Evolutionary conservation across 805 yeast species (phyloP), one percentile per base, ranked within the genome.

Genomic region (Candida silvicultrix): DNA sequence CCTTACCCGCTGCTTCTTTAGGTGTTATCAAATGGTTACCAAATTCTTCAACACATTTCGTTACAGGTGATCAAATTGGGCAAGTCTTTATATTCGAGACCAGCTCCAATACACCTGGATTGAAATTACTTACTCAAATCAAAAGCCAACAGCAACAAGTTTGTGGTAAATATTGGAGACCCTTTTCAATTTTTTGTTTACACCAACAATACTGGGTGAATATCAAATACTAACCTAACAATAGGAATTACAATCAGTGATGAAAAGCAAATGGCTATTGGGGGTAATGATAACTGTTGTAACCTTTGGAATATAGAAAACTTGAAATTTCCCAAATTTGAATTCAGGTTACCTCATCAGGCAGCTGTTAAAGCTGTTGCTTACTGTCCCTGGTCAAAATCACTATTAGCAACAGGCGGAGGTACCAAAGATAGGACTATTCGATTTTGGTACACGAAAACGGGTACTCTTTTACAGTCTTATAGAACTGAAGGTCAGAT

Each of bases 361-460:
- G 95, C 96, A 1, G 97, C 97, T 0, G 90, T 90, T 0, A 89
- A 89, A 55, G 97, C 96, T 0, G 69, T 90, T 40, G 85, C 92
- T 4, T 90, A 78, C 56, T 90, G 97, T 59, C 97, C 97, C 0
- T 89, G 97, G 97, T 74, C 88, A 18, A 79, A 79, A 14, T 73
- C 84, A 2, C 65, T 90, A 9, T 62, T 90, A 32, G 97, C 92
- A 1, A 89, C 97, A 0, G 97, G 97, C 0, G 97, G 94, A 3
- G 97, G 97, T 0, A 78, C 83, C 19, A 81, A 80, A 54, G 97
- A 90, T 60, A 68, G 90, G 43, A 75, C 75, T n/a, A 77, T 89
- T 9, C 64, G 90, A 47, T 88, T 89, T 60, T 89, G 97, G 97
- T 96, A 90, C 62, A 75, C 94, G 0, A 68, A 68, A 3, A 72